Evolutionary conservation across 495 filamentous ascomycete species (phyloP).

Genomic region (Xylaria palmicola): DNA sequence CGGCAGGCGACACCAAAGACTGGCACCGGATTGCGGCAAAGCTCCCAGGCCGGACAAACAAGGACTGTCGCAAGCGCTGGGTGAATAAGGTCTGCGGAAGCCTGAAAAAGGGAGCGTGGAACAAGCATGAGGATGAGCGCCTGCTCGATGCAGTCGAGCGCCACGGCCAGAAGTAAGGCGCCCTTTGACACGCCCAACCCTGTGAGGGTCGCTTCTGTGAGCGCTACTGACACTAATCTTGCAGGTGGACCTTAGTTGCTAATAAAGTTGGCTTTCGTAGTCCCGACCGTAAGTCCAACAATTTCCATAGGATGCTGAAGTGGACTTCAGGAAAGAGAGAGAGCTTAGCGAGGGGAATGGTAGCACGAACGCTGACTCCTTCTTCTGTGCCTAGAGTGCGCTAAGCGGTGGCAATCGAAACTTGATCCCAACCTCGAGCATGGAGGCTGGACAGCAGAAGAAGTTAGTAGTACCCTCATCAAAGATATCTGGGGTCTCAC

Average conservation of each 20-base stretch:
- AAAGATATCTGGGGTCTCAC: too few species aligned
- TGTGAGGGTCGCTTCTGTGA: neutral
- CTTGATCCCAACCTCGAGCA: constrained; percentile 41
- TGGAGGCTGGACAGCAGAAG: constrained; percentile 36
- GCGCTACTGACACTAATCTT: neutral
- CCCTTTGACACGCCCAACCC: neutral
- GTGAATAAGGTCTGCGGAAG: constrained; percentile 40
- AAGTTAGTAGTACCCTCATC: constrained; percentile 31
- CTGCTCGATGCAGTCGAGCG: constrained; percentile 34
- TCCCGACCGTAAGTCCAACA: constrained; percentile 11
- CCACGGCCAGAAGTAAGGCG: constrained; percentile 21
- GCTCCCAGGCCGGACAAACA: constrained; percentile 41
- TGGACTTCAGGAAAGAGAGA: too few species aligned
- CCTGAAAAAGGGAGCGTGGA: constrained; percentile 44
- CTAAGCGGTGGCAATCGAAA: constrained; percentile 42
- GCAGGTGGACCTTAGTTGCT: neutral
- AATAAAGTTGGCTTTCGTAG: constrained; percentile 14
- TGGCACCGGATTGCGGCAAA: constrained; percentile 37
- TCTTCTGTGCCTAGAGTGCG: constrained; percentile 33
- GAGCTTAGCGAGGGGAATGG: neutral
- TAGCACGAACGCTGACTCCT: neutral
- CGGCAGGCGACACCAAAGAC: constrained; percentile 17
- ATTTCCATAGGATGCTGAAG: neutral
- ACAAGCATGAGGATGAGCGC: constrained; percentile 37
- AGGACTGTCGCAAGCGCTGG: constrained; percentile 46